phyloP scores from a whole-genome alignment of 2,329 filamentous ascomycete species.

The Monosporascus cannonballus region DNA sequence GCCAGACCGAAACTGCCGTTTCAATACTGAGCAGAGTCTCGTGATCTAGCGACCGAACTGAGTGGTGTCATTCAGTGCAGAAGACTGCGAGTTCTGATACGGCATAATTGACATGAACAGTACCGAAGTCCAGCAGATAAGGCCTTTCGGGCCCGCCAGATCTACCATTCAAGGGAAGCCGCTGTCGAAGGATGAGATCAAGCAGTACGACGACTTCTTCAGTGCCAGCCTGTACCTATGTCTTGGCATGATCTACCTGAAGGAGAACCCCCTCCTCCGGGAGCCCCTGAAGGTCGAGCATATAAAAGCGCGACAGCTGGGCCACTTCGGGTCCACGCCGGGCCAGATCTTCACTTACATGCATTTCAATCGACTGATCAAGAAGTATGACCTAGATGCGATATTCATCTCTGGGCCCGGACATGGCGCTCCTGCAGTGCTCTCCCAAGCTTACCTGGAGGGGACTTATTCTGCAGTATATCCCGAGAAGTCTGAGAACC shows the following conservation, averaged over 20 bases:
- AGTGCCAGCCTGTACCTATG: conserved; percentile 69
- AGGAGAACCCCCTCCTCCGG: conserved; percentile 64
- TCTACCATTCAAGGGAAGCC: conserved; percentile 58
- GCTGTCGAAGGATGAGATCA: conserved; percentile 59
- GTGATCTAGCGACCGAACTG: too few relatives aligned
- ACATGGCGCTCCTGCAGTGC: conserved; percentile 69
- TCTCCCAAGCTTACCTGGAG: conserved; percentile 72
- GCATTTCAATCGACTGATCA: conserved; percentile 77
- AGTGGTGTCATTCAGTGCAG: too few relatives aligned
- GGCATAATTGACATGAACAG: conserved; percentile 14
- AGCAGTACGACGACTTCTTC: conserved; percentile 67
- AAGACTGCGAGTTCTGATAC: too few relatives aligned
- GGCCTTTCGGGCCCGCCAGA: conserved; percentile 58
- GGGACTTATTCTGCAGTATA: conserved; percentile 74
- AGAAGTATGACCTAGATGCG: conserved; percentile 68
- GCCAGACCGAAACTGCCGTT: too few relatives aligned
- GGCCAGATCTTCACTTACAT: conserved; percentile 77
- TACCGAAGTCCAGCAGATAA: conserved; percentile 48
- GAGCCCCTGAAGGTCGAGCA: conserved; percentile 64
- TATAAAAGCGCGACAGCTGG: conserved; percentile 66
- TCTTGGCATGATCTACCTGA: conserved; percentile 75
- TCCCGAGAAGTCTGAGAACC: conserved; percentile 63
- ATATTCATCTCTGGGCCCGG: conserved; percentile 73
- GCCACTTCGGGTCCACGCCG: conserved; percentile 76
- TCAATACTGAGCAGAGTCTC: too few relatives aligned